Evolutionary conservation across 1,284 basidiomycete genomes (phyloP).

Genomic region (Cutaneotrichosporon dermatis): DNA sequence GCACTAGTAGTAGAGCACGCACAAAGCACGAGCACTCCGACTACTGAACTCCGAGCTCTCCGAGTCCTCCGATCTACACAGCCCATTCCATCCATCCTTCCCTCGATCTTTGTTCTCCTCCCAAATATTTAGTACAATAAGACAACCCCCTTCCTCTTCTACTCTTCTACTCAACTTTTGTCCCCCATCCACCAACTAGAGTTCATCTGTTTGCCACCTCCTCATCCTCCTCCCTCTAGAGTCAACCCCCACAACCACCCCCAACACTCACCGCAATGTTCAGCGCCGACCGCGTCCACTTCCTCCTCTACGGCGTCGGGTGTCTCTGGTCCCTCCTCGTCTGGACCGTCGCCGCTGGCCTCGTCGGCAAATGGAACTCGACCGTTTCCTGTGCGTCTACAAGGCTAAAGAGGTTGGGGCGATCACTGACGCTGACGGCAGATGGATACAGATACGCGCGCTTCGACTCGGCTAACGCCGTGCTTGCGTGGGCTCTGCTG

Average conservation of each 20-base stretch:
- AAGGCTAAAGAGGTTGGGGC: too few relatives aligned
- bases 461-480: slow-evolving; percentile 25
- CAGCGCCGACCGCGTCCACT: slow-evolving; percentile 13
- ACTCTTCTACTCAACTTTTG: too few relatives aligned
- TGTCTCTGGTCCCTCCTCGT: slow-evolving; percentile 13
- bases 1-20: too few relatives aligned
- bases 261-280: slow-evolving; percentile 6
- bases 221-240: not conserved
- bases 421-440: not conserved
- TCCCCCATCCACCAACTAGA: not conserved
- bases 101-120: too few relatives aligned
- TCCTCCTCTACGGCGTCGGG: slow-evolving; percentile 18
- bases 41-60: too few relatives aligned
- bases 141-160: too few relatives aligned
- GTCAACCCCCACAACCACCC: not conserved
- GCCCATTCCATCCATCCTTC: too few relatives aligned
- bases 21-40: too few relatives aligned
- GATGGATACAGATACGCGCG: not conserved
- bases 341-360: slow-evolving; percentile 12
- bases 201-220: not conserved
- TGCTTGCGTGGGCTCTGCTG: slow-evolving; percentile 32
- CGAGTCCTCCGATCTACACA: too few relatives aligned
- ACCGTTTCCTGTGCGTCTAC: slow-evolving; percentile 2
- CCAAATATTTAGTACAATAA: too few relatives aligned
- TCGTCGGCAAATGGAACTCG: slow-evolving; percentile 5